Evolutionary conservation across 2,329 filamentous ascomycete genomes (phyloP).

Genomic region (Verticillium alfalfae): DNA sequence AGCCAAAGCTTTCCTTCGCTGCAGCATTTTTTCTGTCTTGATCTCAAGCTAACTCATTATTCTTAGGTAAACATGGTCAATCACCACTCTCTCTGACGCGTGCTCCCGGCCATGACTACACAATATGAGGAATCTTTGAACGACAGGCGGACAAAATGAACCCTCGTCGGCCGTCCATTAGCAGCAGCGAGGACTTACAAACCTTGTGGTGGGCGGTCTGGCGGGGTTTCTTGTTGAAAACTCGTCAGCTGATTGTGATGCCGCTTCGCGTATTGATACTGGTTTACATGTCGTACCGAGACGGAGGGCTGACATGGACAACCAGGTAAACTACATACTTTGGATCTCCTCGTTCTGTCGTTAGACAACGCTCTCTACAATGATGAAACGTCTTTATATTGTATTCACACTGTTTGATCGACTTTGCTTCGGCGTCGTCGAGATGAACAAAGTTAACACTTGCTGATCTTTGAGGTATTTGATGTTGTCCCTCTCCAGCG

Average conservation of each 20-base stretch:
- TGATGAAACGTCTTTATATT: conserved; percentile 39
- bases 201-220: conserved; percentile 46
- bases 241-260: conserved; percentile 57
- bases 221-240: conserved; percentile 57
- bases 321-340: conserved; percentile 20
- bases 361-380: conserved; percentile 8
- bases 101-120: conserved; percentile 16
- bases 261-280: conserved; percentile 1
- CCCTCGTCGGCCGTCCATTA: conserved; percentile 44
- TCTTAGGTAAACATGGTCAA: conserved; percentile 32
- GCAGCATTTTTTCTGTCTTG: conserved; percentile 7
- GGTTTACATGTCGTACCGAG: background rate
- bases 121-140: conserved; percentile 60
- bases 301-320: background rate
- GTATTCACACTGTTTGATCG: conserved; percentile 60
- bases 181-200: conserved; percentile 57
- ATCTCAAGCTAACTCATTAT: conserved; percentile 26
- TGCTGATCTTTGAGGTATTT: conserved; percentile 46
- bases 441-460: conserved; percentile 48
- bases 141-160: conserved; percentile 62
- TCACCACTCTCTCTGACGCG: conserved; percentile 2
- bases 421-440: conserved; percentile 31
- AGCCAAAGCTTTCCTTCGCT: conserved; percentile 15
- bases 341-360: conserved; percentile 3
- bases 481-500: background rate